Conservation (phyloP, 495 filamentous ascomycete genomes). For the Penicillium paradoxum region DNA sequence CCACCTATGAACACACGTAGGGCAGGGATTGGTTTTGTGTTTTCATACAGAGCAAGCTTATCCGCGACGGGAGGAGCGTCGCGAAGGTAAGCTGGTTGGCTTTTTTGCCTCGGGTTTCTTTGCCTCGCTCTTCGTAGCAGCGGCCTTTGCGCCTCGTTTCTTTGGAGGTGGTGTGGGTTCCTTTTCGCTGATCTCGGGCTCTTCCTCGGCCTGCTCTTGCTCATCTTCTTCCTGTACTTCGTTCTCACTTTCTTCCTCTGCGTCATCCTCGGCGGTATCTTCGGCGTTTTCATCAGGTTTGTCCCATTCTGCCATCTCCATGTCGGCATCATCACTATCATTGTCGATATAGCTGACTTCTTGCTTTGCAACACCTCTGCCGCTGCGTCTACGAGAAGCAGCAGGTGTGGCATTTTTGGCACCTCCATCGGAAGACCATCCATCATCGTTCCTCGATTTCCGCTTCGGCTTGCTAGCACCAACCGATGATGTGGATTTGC, state of each 20-base stretch:
- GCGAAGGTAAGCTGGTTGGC: conserved; percentile 31
- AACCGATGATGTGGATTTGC: conserved; percentile 36
- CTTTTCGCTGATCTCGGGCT: conserved; percentile 19
- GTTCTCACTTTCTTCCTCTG: conserved; percentile 32
- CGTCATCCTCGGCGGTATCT: conserved; percentile 49
- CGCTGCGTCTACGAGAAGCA: conserved; percentile 38
- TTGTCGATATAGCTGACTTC: conserved; percentile 51
- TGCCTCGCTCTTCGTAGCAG: conserved; percentile 16
- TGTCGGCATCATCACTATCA: conserved; percentile 51
- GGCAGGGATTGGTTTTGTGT: not conserved
- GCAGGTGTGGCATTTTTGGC: conserved; percentile 16
- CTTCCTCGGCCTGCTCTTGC: conserved; percentile 20
- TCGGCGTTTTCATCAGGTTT: conserved; percentile 32
- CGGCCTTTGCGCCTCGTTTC: conserved; percentile 17
- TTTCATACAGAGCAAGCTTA: conserved; percentile 13
- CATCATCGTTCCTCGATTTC: conserved; percentile 33
- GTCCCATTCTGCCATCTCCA: conserved; percentile 45
- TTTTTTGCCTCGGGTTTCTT: conserved; percentile 18
- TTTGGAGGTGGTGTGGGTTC: conserved; percentile 25
- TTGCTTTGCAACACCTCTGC: conserved; percentile 28
- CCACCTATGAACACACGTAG: not conserved
- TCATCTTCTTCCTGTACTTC: conserved; percentile 17
- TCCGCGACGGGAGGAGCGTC: conserved; percentile 38
- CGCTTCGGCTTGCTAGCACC: conserved; percentile 40
- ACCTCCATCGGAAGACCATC: conserved; percentile 39